Percentiles rank a stretch among this genome's conserved stretches.
Conservation (phyloP, 2,329 filamentous ascomycete species). For the Hypoxylon sp. region DNA sequence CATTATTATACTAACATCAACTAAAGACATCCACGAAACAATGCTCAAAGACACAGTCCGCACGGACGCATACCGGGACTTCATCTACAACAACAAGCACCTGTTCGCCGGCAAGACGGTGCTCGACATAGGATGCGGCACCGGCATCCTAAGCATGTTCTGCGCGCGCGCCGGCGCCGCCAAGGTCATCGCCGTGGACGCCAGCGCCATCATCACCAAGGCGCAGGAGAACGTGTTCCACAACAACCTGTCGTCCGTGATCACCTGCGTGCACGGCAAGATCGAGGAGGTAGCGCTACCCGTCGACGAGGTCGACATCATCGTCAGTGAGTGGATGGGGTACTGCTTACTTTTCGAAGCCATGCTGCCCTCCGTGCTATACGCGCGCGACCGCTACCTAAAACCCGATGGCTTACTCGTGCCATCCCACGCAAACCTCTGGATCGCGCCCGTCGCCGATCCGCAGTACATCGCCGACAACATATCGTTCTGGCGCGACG, state of each 20-base stretch:
- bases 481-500: conserved; percentile 88
- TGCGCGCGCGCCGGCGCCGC: conserved; percentile 90
- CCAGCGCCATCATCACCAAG: conserved; percentile 89
- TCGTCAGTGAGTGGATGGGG: conserved; percentile 98
- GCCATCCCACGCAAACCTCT: conserved; percentile 86
- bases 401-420: conserved; percentile 85
- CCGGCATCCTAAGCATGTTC: conserved; percentile 93
- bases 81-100: conserved; percentile 92
- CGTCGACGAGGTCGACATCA: conserved; percentile 88
- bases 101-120: conserved; percentile 89
- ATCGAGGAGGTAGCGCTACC: conserved; percentile 89
- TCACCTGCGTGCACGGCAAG: conserved; percentile 86
- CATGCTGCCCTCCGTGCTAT: conserved; percentile 94
- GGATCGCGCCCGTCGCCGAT: conserved; percentile 85
- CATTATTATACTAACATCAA: not conserved
- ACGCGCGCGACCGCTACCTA: conserved; percentile 89
- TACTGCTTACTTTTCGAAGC: conserved; percentile 94
- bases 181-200: conserved; percentile 91
- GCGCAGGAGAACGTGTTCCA: conserved; percentile 87
- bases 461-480: conserved; percentile 82
- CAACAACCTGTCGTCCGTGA: conserved; percentile 80
- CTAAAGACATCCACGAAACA: conserved; percentile 87
- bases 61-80: conserved; percentile 93
- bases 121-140: conserved; percentile 91
- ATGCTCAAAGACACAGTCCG: conserved; percentile 94